These are phyloP conservation scores for Cryptococcus deneoformans DNA, from an alignment of 1,284 basidiomycete species.

Conservation along the genomic window DNA sequence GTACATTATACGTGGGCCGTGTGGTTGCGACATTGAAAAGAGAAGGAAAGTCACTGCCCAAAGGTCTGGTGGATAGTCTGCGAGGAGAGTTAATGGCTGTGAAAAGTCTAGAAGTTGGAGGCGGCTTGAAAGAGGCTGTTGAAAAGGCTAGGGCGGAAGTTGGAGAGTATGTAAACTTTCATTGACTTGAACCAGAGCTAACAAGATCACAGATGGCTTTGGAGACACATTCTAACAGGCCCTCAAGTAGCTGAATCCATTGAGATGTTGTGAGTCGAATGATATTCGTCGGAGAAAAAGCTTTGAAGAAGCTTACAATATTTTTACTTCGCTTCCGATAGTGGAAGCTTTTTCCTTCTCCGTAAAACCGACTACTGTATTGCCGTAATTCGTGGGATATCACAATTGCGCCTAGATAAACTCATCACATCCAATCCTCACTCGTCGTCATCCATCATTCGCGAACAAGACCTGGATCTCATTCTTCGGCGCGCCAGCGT, in stretches of 20 bases:
- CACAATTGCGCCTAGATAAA: conserved; percentile 70
- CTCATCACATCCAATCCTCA: conserved; percentile 58
- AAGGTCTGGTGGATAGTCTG: conserved; percentile 61
- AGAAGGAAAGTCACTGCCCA: conserved; percentile 71
- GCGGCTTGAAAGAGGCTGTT: conserved; percentile 69
- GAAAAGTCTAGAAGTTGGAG: conserved; percentile 64
- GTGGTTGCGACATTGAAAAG: conserved; percentile 78
- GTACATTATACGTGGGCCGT: conserved; percentile 80
- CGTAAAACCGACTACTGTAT: conserved; percentile 82
- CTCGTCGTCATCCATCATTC: conserved; percentile 65
- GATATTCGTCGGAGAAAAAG: neutral
- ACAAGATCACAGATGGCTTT: conserved; percentile 70
- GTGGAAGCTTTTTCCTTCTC: conserved; percentile 79
- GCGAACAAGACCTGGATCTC: conserved; percentile 79
- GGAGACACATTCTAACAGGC: conserved; percentile 80
- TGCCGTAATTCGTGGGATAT: conserved; percentile 75
- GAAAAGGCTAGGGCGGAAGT: conserved; percentile 36
- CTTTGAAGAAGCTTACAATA: too few relatives aligned
- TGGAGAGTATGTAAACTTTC: conserved; percentile 31
- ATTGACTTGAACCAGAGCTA: conserved; percentile 35
- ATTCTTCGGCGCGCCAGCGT: conserved; percentile 76
- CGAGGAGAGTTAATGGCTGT: conserved; percentile 63
- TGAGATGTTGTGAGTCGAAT: conserved; percentile 60
- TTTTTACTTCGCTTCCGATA: conserved; percentile 25
- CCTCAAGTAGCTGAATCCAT: conserved; percentile 75